These are phyloP conservation scores for Pedinophyceae sp. DNA, from an alignment of 139 green algal genomes.

Conservation along the genomic window DNA sequence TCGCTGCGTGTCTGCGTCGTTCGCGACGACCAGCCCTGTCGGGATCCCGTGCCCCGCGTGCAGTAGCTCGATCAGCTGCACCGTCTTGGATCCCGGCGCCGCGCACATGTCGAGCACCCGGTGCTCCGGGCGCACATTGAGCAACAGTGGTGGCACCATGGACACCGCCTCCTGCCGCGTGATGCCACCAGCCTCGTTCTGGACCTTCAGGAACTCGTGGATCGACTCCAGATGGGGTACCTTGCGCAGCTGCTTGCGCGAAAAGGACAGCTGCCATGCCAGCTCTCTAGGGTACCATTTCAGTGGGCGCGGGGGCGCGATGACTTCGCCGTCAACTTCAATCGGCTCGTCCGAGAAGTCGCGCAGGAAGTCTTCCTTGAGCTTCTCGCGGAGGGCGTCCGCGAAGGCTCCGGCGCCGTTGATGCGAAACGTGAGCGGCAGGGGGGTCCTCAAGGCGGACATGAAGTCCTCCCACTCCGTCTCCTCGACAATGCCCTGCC, in stretches of 20 bases:
- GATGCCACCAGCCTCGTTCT: slow-evolving; percentile 76
- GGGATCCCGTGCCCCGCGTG: slow-evolving; percentile 32
- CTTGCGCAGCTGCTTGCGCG: slow-evolving; percentile 70
- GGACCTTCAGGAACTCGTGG: slow-evolving; percentile 47
- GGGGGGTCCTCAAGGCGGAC: slow-evolving; percentile 33
- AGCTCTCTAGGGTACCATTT: slow-evolving; percentile 88
- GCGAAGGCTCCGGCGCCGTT: slow-evolving; percentile 81
- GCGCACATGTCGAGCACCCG: slow-evolving; percentile 96
- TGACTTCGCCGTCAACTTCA: slow-evolving; percentile 30
- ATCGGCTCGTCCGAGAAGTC: slow-evolving; percentile 18
- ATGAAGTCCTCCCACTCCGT: slow-evolving; percentile 85
- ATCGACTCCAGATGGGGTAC: slow-evolving; percentile 41
- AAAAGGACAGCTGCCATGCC: slow-evolving; percentile 84
- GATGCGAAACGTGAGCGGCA: slow-evolving; percentile 94
- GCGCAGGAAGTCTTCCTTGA: slow-evolving; percentile 55
- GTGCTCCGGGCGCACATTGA: slow-evolving; percentile 87
- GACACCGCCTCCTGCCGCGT: slow-evolving; percentile 94
- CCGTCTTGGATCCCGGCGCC: slow-evolving; percentile 92
- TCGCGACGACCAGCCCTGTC: slow-evolving; percentile 81
- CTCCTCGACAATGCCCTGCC: slow-evolving; percentile 49
- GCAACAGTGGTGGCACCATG: slow-evolving; percentile 93
- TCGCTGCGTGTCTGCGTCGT: slow-evolving; percentile 84
- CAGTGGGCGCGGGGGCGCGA: slow-evolving; percentile 51
- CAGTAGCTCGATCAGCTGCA: slow-evolving; percentile 86
- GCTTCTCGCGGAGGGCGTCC: slow-evolving; percentile 40